These are phyloP conservation scores for Neurospora sp. DNA, from an alignment of 2,329 filamentous ascomycete species.

Conservation along the genomic window DNA sequence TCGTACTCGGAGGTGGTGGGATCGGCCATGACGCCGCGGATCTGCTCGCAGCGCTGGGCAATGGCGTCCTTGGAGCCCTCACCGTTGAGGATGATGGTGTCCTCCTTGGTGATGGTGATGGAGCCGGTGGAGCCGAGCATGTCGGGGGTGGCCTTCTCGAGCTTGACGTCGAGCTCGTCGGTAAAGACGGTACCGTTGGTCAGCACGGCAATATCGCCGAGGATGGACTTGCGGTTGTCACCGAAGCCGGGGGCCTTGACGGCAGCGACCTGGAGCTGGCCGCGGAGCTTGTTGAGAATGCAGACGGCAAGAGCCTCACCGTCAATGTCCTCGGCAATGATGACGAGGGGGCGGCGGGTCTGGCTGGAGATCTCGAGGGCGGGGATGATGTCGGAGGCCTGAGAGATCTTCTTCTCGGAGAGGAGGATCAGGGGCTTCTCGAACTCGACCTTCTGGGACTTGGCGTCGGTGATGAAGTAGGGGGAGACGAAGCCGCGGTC, in stretches of 20 bases:
- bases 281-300: constrained; percentile 99
- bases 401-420: constrained; percentile 99
- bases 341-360: constrained; percentile 87
- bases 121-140: constrained; percentile 95
- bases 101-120: constrained; percentile 99
- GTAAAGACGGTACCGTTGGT: constrained; percentile 97
- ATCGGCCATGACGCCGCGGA: constrained; percentile 92
- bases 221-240: constrained; percentile 99
- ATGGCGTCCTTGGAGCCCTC: constrained; percentile 92
- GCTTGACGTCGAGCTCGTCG: constrained; percentile 97
- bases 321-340: constrained; percentile 98
- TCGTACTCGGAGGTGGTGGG: constrained; percentile 95
- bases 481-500: constrained; percentile 97
- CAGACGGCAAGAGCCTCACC: constrained; percentile 97
- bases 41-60: constrained; percentile 95
- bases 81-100: constrained; percentile 96
- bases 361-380: constrained; percentile 96
- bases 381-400: constrained; percentile 97
- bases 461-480: constrained; percentile 99
- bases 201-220: constrained; percentile 89
- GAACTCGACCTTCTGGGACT: constrained; percentile 98
- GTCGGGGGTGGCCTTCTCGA: constrained; percentile 93
- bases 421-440: constrained; percentile 98
- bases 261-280: constrained; percentile 94
- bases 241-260: constrained; percentile 99